A percentile compares a stretch with the other conserved stretches of the same genome.
These are phyloP conservation scores for Podila epigama DNA, from an alignment of 192 early-diverging fungal genomes.

Conservation along the genomic window DNA sequence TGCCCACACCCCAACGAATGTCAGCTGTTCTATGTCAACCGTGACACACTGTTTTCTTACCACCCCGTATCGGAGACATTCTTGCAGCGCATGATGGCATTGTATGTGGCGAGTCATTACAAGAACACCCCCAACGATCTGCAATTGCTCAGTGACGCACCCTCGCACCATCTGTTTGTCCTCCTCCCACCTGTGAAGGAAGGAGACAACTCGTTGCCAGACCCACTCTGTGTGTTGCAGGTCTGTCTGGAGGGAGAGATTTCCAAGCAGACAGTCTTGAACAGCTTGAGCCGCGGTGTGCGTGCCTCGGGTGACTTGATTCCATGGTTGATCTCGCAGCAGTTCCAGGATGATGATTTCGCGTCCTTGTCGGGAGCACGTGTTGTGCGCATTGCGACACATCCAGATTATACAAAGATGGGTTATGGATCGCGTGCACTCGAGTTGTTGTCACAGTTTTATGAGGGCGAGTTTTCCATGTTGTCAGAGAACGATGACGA, in stretches of 20 bases:
- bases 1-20: slow-evolving; percentile 95
- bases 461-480: slow-evolving; percentile 79
- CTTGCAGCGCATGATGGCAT: slow-evolving; percentile 95
- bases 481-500: slow-evolving; percentile 67
- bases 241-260: slow-evolving; percentile 96
- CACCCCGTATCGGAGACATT: slow-evolving; percentile 97
- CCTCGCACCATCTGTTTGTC: slow-evolving; percentile 97
- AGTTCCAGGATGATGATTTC: slow-evolving; percentile 98
- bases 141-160: slow-evolving; percentile 97
- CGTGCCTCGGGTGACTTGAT: slow-evolving; percentile 94
- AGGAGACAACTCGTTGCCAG: slow-evolving; percentile 76
- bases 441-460: slow-evolving; percentile 87
- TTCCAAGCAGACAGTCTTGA: slow-evolving; percentile 83
- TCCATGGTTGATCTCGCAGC: slow-evolving; percentile 95
- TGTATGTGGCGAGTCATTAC: slow-evolving; percentile 99
- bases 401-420: slow-evolving; percentile 97
- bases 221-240: slow-evolving; percentile 90
- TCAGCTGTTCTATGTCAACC: slow-evolving; percentile 95
- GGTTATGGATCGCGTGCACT: slow-evolving; percentile 94
- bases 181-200: slow-evolving; percentile 89
- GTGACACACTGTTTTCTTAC: slow-evolving; percentile 98
- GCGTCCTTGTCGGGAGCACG: slow-evolving; percentile 93
- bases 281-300: slow-evolving; percentile 84
- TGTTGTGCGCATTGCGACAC: slow-evolving; percentile 97
- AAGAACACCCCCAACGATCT: slow-evolving; percentile 99